Base-by-base conservation (phyloP, 768 basidiomycete genomes). In the Boletus barrowsii region DNA sequence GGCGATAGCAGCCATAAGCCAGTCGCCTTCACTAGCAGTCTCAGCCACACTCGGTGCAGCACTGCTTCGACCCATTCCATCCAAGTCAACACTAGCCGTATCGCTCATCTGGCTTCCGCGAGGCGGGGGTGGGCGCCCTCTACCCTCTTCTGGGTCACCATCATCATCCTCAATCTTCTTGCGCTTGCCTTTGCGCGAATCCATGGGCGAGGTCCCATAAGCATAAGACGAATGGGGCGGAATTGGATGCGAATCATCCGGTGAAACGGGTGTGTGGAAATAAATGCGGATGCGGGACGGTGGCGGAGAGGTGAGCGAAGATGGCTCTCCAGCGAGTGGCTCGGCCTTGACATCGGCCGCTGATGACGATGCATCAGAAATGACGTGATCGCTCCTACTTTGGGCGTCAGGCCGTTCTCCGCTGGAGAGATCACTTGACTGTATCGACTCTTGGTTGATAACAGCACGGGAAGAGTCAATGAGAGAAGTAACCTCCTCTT, bases 91-190 rank as follows among this genome's bases (percentile, higher is more conserved):
- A 68, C 81, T 83, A 24, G 77, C 77, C 55, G 76, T 72, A 70
- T 89, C 87, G 70, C 75, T 79, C 65, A 73, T 60, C 59, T 71
- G 70, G 55, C 70, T 62, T 53, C 70, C 62, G 49, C 68, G 74
- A 58, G 75, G 74, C 55, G 87, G 86, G 20, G 87, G 88, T 24
- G 85, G 86, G 40, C 81, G 81, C 56, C 75, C 80, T 58, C 87
- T 80, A 53, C 82, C 79, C 63, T 90, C 87, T 69, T 91, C 88
- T 55, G 80, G 63, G 69, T 92, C 89, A 57, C 81, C 87, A 72
- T 91, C 90, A 70, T 91, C 90, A 73, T 92, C 90, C 69, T 91
- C 90, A 72, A 89, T 73, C 77, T 93, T 92, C 77, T 92, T 93
- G 66, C 90, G 80, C 72, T 92, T 92, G 55, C 88, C 90, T 70